Conservation (phyloP, 2,329 filamentous ascomycete species). For the Fusarium lyarnte region DNA sequence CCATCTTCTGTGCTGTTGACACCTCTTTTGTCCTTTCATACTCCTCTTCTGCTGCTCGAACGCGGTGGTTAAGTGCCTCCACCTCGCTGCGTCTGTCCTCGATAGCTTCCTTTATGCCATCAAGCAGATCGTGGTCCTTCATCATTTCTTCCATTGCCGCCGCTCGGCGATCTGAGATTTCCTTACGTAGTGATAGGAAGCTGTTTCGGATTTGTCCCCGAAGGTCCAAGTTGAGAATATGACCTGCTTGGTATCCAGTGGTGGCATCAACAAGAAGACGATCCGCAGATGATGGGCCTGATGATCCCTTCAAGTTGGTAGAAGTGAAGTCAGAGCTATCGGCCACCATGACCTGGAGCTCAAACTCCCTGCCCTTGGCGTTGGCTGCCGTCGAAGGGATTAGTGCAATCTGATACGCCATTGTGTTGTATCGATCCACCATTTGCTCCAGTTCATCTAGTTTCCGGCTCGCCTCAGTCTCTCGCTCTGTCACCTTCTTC, state of each 20-base stretch:
- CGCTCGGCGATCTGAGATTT: constrained; percentile 89
- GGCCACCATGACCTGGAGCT: constrained; percentile 84
- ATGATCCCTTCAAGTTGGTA: constrained; percentile 62
- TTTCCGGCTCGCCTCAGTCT: constrained; percentile 84
- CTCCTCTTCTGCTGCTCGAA: constrained; percentile 89
- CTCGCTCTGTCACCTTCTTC: constrained; percentile 83
- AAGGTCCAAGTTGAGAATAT: constrained; percentile 89
- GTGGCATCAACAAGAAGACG: constrained; percentile 82
- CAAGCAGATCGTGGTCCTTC: constrained; percentile 91
- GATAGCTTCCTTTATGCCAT: constrained; percentile 95
- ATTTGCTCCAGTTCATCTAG: constrained; percentile 92
- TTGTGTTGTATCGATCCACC: constrained; percentile 91
- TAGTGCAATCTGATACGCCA: constrained; percentile 92
- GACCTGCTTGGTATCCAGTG: constrained; percentile 88
- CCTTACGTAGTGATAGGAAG: constrained; percentile 82
- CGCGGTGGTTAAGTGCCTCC: constrained; percentile 87
- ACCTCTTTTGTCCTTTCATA: constrained; percentile 92
- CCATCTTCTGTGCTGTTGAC: constrained; percentile 86
- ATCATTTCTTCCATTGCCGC: constrained; percentile 88
- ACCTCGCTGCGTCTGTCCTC: constrained; percentile 95
- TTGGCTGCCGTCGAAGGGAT: constrained; percentile 87
- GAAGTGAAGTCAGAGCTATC: constrained; percentile 80
- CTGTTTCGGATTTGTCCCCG: constrained; percentile 82
- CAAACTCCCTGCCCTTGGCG: constrained; percentile 85
- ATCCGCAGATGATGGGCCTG: constrained; percentile 64